Evolutionary conservation across 345 rosid species (phyloP).

Genomic region (Euphorbia tirucalli): DNA sequence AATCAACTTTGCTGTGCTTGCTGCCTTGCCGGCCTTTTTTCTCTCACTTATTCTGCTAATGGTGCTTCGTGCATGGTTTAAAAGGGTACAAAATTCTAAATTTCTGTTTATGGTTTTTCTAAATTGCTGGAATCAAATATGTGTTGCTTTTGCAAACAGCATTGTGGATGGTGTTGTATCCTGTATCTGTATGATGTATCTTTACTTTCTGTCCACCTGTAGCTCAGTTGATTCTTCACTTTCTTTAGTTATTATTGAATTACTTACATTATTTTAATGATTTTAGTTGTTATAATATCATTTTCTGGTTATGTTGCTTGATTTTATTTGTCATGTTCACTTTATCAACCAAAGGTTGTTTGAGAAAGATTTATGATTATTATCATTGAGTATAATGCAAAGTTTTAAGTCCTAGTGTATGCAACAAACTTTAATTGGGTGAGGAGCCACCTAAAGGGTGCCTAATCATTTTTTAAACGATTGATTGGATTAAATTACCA

Average conservation of each 20-base stretch:
- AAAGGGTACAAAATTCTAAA: conserved; percentile 42
- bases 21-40: conserved; percentile 94
- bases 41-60: conserved; percentile 62
- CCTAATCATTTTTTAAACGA: no score
- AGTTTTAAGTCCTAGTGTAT: no score
- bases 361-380: neutral
- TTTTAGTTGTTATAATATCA: neutral
- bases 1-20: conserved; percentile 89
- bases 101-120: neutral
- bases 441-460: no score
- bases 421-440: no score
- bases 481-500: no score
- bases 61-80: conserved; percentile 70
- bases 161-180: neutral
- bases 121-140: conserved; percentile 4
- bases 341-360: neutral
- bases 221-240: neutral
- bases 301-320: conserved; percentile 1
- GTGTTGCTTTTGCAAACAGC: neutral
- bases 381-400: no score
- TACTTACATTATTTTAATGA: neutral
- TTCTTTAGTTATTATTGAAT: neutral
- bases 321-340: neutral
- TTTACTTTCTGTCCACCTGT: neutral
- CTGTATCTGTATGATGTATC: neutral